Percentiles rank a stretch among this genome's conserved stretches.
These are phyloP conservation scores for Lichtheimia ornata DNA, from an alignment of 371 early-diverging fungal genomes.

Conservation along the genomic window DNA sequence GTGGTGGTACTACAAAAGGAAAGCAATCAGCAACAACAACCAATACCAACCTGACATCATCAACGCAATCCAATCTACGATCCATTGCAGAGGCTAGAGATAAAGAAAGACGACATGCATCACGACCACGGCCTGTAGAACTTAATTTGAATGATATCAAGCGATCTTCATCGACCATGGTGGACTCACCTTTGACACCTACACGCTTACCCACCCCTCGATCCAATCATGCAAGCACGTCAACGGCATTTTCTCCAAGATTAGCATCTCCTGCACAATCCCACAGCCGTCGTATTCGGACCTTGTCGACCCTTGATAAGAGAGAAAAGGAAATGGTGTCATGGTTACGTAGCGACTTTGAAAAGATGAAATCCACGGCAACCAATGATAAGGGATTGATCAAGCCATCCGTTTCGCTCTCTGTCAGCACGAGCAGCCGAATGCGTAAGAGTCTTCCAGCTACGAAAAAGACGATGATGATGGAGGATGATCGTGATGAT, in stretches of 20 bases:
- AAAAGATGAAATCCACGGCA: not conserved
- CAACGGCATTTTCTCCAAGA: conserved; percentile 12
- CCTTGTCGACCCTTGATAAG: conserved; percentile 18
- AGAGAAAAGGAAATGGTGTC: conserved; percentile 8
- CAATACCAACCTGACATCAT: not conserved
- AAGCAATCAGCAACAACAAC: too few relatives aligned
- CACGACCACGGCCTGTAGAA: conserved; percentile 7
- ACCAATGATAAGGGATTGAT: too few relatives aligned
- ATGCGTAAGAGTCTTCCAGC: not conserved
- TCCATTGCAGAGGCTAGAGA: conserved; percentile 7
- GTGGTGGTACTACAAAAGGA: too few relatives aligned
- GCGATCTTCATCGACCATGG: conserved; percentile 1
- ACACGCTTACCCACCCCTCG: conserved; percentile 20
- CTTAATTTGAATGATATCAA: conserved; percentile 7
- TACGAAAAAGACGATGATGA: not conserved
- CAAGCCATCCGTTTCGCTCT: too few relatives aligned
- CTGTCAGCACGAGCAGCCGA: not conserved
- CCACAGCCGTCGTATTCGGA: conserved; percentile 15
- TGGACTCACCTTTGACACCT: conserved; percentile 14
- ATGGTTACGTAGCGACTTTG: not conserved
- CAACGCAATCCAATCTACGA: conserved; percentile 14
- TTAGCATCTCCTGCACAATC: conserved; percentile 14
- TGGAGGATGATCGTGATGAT: not conserved
- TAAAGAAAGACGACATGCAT: conserved; percentile 13
- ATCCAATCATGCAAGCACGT: conserved; percentile 6